phyloP scores from a whole-genome alignment of 2,329 filamentous ascomycete genomes.

The Colletotrichum incanum region DNA sequence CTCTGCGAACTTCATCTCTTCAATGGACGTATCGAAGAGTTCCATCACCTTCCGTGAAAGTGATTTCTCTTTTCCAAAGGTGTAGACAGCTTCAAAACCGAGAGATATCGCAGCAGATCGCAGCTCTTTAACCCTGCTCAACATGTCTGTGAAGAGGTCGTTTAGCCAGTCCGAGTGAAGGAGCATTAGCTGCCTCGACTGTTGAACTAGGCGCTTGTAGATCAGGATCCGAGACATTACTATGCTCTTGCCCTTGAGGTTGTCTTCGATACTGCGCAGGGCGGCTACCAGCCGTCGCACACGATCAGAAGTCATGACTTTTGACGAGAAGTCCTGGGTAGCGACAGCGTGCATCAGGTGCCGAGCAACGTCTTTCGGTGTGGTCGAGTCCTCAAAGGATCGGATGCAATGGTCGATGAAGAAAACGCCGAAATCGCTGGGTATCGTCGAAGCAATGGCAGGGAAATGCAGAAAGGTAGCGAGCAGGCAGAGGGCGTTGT shows the following conservation, averaged over 20 bases:
- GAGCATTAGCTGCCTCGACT: conserved; percentile 80
- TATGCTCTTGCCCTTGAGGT: conserved; percentile 85
- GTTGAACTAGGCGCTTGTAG: conserved; percentile 83
- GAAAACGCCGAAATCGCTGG: conserved; percentile 84
- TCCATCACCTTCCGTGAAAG: conserved; percentile 78
- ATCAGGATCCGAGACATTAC: conserved; percentile 83
- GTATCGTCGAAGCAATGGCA: conserved; percentile 78
- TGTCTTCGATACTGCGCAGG: conserved; percentile 80
- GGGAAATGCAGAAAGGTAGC: conserved; percentile 83
- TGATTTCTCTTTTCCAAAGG: conserved; percentile 78
- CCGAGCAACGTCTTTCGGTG: conserved; percentile 84
- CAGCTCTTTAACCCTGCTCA: conserved; percentile 84
- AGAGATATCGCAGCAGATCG: conserved; percentile 81
- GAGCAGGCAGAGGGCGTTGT: conserved; percentile 84
- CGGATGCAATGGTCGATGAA: conserved; percentile 86
- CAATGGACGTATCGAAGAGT: conserved; percentile 71
- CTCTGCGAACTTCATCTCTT: conserved; percentile 76
- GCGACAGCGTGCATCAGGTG: conserved; percentile 86
- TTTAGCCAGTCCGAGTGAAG: conserved; percentile 84
- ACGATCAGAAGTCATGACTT: conserved; percentile 81
- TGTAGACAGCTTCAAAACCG: conserved; percentile 79
- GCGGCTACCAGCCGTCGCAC: conserved; percentile 79
- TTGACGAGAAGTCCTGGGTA: conserved; percentile 83
- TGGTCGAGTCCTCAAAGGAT: conserved; percentile 76
- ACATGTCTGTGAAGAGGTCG: conserved; percentile 85